A percentile compares a stretch with the other conserved stretches of the same genome.
Conservation (phyloP, 192 early-diverging fungal genomes). For the Geranomyces michiganensis region DNA sequence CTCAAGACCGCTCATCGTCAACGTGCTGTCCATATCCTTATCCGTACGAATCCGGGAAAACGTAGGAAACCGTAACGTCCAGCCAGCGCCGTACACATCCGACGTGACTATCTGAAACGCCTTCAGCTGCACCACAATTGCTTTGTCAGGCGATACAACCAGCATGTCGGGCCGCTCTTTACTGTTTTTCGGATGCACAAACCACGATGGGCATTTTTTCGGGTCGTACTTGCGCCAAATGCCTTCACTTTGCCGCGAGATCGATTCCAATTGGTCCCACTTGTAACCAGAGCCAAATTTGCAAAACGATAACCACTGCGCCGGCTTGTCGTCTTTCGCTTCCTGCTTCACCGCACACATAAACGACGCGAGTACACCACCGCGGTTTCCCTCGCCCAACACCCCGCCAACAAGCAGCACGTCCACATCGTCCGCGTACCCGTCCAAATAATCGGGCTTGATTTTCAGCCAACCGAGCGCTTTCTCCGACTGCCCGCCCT, state of each 20-base stretch:
- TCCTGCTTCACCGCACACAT: conserved; percentile 62
- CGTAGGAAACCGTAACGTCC: conserved; percentile 78
- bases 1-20: conserved; percentile 35
- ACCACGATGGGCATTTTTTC: conserved; percentile 50
- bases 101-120: conserved; percentile 65
- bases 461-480: conserved; percentile 75
- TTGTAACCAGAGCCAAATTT: conserved; percentile 74
- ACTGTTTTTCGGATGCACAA: conserved; percentile 51
- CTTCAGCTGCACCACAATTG: conserved; percentile 69
- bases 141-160: conserved; percentile 58
- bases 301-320: conserved; percentile 58
- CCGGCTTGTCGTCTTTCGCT: not conserved
- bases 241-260: conserved; percentile 54
- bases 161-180: conserved; percentile 76
- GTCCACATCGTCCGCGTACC: conserved; percentile 71
- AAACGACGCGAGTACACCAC: conserved; percentile 60
- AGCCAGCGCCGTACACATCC: conserved; percentile 59
- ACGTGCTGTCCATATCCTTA: conserved; percentile 54
- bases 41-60: conserved; percentile 70
- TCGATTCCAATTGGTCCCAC: conserved; percentile 58
- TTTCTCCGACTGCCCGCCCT: conserved; percentile 19
- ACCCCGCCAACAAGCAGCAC: conserved; percentile 69
- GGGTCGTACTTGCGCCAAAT: conserved; percentile 53
- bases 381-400: conserved; percentile 63
- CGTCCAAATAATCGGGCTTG: conserved; percentile 77